Percentiles rank a stretch among this genome's conserved stretches.
phyloP scores from a whole-genome alignment of 208 protist species.

The Trypanosoma lewisi region DNA sequence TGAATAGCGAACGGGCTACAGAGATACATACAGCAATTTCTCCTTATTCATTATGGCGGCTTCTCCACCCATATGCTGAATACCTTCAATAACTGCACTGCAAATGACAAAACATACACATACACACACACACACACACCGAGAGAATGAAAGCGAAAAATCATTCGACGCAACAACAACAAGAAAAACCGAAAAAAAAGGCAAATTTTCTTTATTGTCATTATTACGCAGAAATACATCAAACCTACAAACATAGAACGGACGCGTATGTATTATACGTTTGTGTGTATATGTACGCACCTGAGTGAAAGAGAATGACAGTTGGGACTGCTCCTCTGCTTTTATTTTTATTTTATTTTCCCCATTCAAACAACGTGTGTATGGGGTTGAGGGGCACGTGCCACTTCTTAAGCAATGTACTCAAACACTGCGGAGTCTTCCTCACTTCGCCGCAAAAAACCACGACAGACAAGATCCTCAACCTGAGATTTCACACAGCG shows the following conservation, averaged over 20 bases:
- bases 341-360: neutral
- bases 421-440: constrained; percentile 36
- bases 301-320: too few species aligned
- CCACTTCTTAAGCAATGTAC: constrained; percentile 51
- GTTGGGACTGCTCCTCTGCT: too few species aligned
- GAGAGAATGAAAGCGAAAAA: neutral
- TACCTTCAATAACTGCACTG: too few species aligned
- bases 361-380: neutral
- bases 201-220: too few species aligned
- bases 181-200: neutral
- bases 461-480: constrained; percentile 65
- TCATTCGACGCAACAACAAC: neutral
- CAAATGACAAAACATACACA: constrained; percentile 8
- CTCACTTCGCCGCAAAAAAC: constrained; percentile 53
- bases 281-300: too few species aligned
- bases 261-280: too few species aligned
- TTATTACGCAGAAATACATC: too few species aligned
- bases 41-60: too few species aligned
- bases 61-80: too few species aligned
- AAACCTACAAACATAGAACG: too few species aligned
- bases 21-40: constrained; percentile 3
- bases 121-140: constrained; percentile 1
- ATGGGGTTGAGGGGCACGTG: too few species aligned
- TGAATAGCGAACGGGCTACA: neutral
- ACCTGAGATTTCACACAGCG: constrained; percentile 58